Base-by-base conservation (phyloP, 768 basidiomycete species). In the Boletus edulis region DNA sequence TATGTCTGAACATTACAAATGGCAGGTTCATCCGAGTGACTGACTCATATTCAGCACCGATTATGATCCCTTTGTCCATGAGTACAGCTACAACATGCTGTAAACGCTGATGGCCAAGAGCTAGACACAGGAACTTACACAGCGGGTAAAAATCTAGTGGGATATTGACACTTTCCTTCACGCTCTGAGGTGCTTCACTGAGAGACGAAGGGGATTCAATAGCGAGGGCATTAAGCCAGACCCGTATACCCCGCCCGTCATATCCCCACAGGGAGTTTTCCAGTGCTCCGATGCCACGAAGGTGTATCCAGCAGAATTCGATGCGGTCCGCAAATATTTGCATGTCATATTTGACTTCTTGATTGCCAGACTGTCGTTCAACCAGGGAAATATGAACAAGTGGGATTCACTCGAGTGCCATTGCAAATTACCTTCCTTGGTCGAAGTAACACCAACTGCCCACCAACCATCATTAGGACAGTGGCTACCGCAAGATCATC, bases 191-290 rank as follows among this genome's bases (percentile, higher is more conserved):
- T 7, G 45, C 61, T 17, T 68, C 65, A 54, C 79, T 72, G 18
- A 70, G 64, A 47, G 68, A 72, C 56, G 72, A 72, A 18, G 75
- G 77, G 54, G 76, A 76, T 68, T 98, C 96, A 52, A 99, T 91
- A 1, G 92, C 84, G 47, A 99, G 78, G 5, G 96, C 96, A 67
- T 98, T 95, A 24, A 99, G 76, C 97, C 97, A 99, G 15, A 98
- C 86, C 31, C 94, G 78, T 62, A 99, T 88, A 11, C 84, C 84
- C 56, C 83, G 79, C 3, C 94, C 96, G 60, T 98, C 96, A 69
- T 92, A 99, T 1, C 87, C 96, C 96, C 96, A 99, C 20, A 99
- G 76, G 7, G 95, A 98, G 73, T 99, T 99, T 68, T 98, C 96
- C 45, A 99, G 74, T 3, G 91, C 84, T 7, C 88, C 91, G 39